phyloP scores from a whole-genome alignment of 306 rosid genomes.

The Abrus pulchellus region DNA sequence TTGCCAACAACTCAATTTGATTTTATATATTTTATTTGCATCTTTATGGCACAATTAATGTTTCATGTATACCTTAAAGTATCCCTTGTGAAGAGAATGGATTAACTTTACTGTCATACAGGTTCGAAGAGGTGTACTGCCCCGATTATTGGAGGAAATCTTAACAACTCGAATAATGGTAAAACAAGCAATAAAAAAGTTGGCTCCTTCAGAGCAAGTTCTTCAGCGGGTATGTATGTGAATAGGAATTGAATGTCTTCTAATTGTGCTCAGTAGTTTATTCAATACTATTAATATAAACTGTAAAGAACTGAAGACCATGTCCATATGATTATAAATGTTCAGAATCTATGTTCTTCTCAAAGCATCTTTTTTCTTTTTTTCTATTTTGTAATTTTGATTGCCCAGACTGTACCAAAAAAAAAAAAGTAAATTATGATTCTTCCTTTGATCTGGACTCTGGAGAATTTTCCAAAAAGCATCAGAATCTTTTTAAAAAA shows the following conservation, averaged over 20 bases:
- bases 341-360: conserved; percentile 34
- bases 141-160: conserved; percentile 91
- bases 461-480: conserved; percentile 24
- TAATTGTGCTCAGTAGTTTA: conserved; percentile 22
- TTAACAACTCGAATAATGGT: conserved; percentile 95
- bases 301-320: conserved; percentile 28
- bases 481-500: neutral
- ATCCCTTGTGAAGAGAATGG: conserved; percentile 30
- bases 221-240: conserved; percentile 79
- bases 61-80: neutral
- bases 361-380: neutral
- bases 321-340: conserved; percentile 31
- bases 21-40: neutral
- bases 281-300: conserved; percentile 18
- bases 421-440: neutral
- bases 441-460: conserved; percentile 20
- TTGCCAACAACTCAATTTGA: neutral
- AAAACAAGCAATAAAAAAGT: conserved; percentile 85
- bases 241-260: conserved; percentile 37
- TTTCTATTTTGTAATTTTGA: conserved; percentile 35
- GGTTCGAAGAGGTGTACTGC: conserved; percentile 89
- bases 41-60: neutral
- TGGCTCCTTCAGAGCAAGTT: conserved; percentile 79
- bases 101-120: conserved; percentile 50
- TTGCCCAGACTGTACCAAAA: neutral